phyloP scores from a whole-genome alignment of 306 rosid species.

The Canavalia ensiformis region DNA sequence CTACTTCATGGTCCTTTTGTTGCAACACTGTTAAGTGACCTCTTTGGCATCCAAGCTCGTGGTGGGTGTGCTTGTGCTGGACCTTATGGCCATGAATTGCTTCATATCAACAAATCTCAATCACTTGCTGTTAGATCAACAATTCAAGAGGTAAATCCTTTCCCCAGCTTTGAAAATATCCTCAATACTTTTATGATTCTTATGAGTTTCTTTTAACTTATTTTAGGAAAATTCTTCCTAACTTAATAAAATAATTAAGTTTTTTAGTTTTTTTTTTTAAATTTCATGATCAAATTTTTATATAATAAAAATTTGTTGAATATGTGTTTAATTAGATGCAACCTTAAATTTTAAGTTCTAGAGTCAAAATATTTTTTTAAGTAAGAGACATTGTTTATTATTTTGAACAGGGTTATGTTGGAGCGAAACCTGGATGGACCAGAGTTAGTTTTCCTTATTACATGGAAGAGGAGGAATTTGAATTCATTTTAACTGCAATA shows the following conservation, averaged over 20 bases:
- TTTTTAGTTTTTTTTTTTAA: too few species aligned
- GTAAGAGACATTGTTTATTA: background rate
- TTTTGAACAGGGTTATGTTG: constrained; percentile 67
- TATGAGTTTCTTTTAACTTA: too few species aligned
- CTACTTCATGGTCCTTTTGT: constrained; percentile 81
- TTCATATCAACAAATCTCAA: constrained; percentile 54
- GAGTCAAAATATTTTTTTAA: too few species aligned
- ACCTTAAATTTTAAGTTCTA: too few species aligned
- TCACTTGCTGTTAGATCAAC: constrained; percentile 68
- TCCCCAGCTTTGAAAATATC: too few species aligned
- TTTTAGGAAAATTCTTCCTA: too few species aligned
- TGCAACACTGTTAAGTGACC: constrained; percentile 75
- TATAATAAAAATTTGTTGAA: too few species aligned
- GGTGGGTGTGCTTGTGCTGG: constrained; percentile 96
- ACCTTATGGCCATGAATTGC: constrained; percentile 82
- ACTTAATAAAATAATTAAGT: too few species aligned
- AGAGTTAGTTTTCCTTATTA: constrained; percentile 87
- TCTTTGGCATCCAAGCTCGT: constrained; percentile 89
- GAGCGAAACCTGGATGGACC: constrained; percentile 90
- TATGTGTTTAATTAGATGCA: too few species aligned
- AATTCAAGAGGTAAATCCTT: constrained; percentile 58
- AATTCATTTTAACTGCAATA: constrained; percentile 71
- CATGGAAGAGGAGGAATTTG: constrained; percentile 70
- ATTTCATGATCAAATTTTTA: too few species aligned
- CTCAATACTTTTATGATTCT: too few species aligned